Evolutionary conservation across 306 rosid species (phyloP).

Genomic region (Dalbergia cultrata): DNA sequence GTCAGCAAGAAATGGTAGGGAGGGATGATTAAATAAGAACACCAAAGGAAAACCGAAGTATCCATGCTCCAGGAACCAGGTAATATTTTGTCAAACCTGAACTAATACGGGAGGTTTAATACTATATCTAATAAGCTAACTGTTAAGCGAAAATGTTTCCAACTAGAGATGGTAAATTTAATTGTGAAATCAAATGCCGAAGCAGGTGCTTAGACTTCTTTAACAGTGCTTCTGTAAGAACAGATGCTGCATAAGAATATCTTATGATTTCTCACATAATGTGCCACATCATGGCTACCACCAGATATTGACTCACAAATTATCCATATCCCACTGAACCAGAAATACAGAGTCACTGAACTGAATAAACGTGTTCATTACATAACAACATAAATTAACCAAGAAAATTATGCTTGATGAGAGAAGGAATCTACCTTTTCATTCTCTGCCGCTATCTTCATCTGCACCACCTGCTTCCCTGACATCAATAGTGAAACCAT

Average conservation of each 20-base stretch:
- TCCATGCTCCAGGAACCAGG: too few species aligned
- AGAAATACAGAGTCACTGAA: background rate
- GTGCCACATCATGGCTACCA: background rate
- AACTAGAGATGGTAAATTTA: background rate
- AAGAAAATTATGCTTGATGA: background rate
- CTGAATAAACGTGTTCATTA: background rate
- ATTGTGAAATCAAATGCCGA: conserved; percentile 15
- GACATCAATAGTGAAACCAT: conserved; percentile 69
- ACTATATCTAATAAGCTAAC: too few species aligned
- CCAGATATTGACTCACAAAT: background rate
- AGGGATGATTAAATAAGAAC: conserved; percentile 1
- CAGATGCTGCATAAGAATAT: conserved; percentile 2
- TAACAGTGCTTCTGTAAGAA: background rate
- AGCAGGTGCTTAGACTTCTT: background rate
- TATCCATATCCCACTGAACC: background rate
- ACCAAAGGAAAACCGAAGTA: background rate
- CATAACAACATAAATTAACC: background rate
- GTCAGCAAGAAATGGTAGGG: background rate
- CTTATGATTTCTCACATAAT: background rate
- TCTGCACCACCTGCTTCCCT: conserved; percentile 61
- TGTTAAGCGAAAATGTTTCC: too few species aligned
- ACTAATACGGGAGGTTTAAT: too few species aligned
- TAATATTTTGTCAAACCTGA: too few species aligned
- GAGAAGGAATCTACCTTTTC: conserved; percentile 39
- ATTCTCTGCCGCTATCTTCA: conserved; percentile 57